phyloP scores from a whole-genome alignment of 2,329 filamentous ascomycete species.

The Colletotrichum nymphaeae region DNA sequence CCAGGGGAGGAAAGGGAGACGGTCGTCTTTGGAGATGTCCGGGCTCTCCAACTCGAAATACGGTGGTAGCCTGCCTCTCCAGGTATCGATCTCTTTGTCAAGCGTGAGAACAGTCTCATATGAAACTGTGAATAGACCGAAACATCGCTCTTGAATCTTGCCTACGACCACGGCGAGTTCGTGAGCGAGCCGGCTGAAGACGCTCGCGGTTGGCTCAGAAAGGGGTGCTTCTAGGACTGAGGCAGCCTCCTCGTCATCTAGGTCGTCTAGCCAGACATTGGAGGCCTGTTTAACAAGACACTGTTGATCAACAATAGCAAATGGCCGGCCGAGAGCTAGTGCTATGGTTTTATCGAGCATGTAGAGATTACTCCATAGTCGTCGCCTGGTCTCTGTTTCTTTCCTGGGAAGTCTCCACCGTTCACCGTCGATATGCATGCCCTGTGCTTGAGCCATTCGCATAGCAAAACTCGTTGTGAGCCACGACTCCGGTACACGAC shows the following conservation, averaged over 20 bases:
- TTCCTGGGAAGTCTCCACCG: slow-evolving; percentile 49
- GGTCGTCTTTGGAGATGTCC: slow-evolving; percentile 45
- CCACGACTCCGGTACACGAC: slow-evolving; percentile 52
- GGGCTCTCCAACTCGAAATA: slow-evolving; percentile 49
- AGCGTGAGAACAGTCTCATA: slow-evolving; percentile 51
- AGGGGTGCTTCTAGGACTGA: slow-evolving; percentile 39
- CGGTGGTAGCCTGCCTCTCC: slow-evolving; percentile 45
- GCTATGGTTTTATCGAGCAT: slow-evolving; percentile 52
- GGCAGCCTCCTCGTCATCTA: slow-evolving; percentile 44
- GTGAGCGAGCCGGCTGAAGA: slow-evolving; percentile 46
- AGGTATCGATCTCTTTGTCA: slow-evolving; percentile 46
- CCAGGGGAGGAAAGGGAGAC: slow-evolving; percentile 47
- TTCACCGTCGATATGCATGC: slow-evolving; percentile 55
- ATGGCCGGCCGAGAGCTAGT: slow-evolving; percentile 52
- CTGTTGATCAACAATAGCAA: slow-evolving; percentile 51
- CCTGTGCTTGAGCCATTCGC: slow-evolving; percentile 55
- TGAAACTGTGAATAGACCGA: slow-evolving; percentile 48
- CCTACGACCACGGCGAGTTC: slow-evolving; percentile 50
- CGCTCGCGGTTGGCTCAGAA: slow-evolving; percentile 46
- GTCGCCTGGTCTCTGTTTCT: slow-evolving; percentile 49
- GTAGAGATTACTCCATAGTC: slow-evolving; percentile 54
- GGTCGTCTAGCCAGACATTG: slow-evolving; percentile 52
- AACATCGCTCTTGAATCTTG: slow-evolving; percentile 52
- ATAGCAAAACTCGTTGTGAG: slow-evolving; percentile 54
- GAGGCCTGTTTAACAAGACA: slow-evolving; percentile 49